Percentiles rank a stretch among this genome's conserved stretches.
Evolutionary conservation across 2,329 filamentous ascomycete species (phyloP).

Genomic region (Aspergillus tubingensis): DNA sequence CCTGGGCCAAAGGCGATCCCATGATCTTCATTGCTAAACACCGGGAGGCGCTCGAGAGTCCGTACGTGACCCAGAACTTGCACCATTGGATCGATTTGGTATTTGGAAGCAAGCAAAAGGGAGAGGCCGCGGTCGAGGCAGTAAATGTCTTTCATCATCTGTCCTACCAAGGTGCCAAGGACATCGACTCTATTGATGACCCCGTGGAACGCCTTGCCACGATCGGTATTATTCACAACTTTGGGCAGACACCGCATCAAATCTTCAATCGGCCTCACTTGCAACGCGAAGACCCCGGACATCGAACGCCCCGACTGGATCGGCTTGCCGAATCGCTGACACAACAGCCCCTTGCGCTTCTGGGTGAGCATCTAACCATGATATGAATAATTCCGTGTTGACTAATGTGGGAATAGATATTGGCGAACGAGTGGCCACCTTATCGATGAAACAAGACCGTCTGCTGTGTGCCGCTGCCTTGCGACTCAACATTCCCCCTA

Average conservation of each 20-base stretch:
- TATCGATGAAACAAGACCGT: constrained; percentile 78
- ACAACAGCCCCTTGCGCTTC: constrained; percentile 74
- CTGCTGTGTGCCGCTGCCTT: constrained; percentile 82
- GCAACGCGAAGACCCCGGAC: constrained; percentile 67
- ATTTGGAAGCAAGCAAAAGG: constrained; percentile 91
- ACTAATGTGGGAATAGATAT: constrained; percentile 50
- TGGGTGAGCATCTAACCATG: constrained; percentile 52
- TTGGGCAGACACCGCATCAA: constrained; percentile 95
- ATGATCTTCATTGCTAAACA: constrained; percentile 95
- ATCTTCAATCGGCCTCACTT: constrained; percentile 84
- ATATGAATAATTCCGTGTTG: neutral
- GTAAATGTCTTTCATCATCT: constrained; percentile 96
- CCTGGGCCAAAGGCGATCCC: constrained; percentile 95
- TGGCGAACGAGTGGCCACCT: constrained; percentile 75
- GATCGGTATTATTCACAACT: constrained; percentile 97
- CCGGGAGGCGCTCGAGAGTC: constrained; percentile 91
- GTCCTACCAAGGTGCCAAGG: constrained; percentile 90
- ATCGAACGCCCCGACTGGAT: constrained; percentile 72
- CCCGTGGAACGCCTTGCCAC: constrained; percentile 83
- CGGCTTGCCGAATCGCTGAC: constrained; percentile 74
- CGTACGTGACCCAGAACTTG: constrained; percentile 83
- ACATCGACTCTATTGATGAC: constrained; percentile 88
- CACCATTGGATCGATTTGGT: constrained; percentile 96
- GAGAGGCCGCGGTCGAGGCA: constrained; percentile 85
- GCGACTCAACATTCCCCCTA: constrained; percentile 80